Conservation (phyloP, 2,329 filamentous ascomycete species). For the Pseudogymnoascus destructans region DNA sequence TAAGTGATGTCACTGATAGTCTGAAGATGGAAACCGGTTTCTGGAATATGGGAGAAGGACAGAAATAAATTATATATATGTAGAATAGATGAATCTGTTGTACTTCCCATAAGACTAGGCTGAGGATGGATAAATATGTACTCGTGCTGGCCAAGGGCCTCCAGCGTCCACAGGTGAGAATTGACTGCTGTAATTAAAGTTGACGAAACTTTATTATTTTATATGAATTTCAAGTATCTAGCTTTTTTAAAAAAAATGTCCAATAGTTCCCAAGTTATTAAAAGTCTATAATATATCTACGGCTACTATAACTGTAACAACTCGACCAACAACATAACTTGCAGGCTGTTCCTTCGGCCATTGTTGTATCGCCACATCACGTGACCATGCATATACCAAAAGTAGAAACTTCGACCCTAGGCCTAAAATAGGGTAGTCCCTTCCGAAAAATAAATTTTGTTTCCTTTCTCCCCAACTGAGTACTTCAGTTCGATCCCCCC, state of each 20-base stretch:
- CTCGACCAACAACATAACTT: neutral
- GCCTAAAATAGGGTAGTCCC: constrained; percentile 8
- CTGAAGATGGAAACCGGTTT: constrained; percentile 58
- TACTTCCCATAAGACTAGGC: neutral
- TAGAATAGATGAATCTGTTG: neutral
- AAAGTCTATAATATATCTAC: neutral
- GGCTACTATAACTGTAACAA: neutral
- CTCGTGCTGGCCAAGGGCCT: neutral
- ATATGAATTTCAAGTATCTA: neutral
- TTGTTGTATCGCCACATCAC: neutral
- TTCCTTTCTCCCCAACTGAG: constrained; percentile 4
- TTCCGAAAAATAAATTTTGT: constrained; percentile 9
- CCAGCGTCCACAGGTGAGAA: neutral
- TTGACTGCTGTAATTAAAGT: neutral
- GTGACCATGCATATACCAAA: neutral
- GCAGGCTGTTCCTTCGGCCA: neutral
- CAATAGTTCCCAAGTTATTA: neutral
- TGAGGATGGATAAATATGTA: neutral
- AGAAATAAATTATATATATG: neutral
- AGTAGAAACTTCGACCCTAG: constrained; percentile 9
- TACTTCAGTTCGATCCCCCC: constrained; percentile 7
- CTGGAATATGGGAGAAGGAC: constrained; percentile 53
- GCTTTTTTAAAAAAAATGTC: neutral
- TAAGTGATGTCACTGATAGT: constrained; percentile 14
- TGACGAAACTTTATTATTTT: neutral